Evolutionary conservation across 768 basidiomycete genomes (phyloP).

Genomic region (Exidia glandulosa): DNA sequence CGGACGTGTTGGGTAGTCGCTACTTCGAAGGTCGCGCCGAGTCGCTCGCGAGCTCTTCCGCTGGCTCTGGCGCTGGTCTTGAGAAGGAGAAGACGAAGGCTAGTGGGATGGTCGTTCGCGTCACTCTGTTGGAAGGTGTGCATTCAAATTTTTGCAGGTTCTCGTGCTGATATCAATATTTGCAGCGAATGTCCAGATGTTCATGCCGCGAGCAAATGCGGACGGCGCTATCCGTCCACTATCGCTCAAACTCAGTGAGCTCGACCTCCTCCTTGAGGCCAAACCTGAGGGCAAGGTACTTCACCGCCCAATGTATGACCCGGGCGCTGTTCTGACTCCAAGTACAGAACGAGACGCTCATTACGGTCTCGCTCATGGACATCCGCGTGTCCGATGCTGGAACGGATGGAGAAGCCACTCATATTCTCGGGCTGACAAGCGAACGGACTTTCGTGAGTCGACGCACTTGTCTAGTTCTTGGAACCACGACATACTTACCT

Average conservation of each 20-base stretch:
- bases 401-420: constrained; percentile 17
- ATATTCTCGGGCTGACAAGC: constrained; percentile 45
- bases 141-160: constrained; percentile 22
- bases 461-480: neutral
- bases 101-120: neutral
- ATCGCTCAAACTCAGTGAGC: constrained; percentile 46
- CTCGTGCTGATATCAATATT: constrained; percentile 8
- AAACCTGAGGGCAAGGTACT: constrained; percentile 62
- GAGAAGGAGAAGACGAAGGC: constrained; percentile 1
- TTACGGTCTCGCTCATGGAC: constrained; percentile 56
- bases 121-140: constrained; percentile 25
- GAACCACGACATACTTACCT: neutral
- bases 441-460: constrained; percentile 47
- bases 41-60: neutral
- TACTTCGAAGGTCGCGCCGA: constrained; percentile 35
- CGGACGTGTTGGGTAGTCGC: constrained; percentile 68
- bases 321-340: neutral
- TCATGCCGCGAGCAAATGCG: constrained; percentile 25
- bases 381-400: constrained; percentile 42
- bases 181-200: constrained; percentile 34
- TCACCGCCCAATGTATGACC: neutral
- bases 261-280: constrained; percentile 52
- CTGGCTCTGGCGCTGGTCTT: neutral
- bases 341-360: constrained; percentile 54
- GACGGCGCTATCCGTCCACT: constrained; percentile 35